Percentiles rank a stretch among this genome's conserved stretches.
phyloP scores from a whole-genome alignment of 2,329 filamentous ascomycete species.

The Penicillium verrucosum region DNA sequence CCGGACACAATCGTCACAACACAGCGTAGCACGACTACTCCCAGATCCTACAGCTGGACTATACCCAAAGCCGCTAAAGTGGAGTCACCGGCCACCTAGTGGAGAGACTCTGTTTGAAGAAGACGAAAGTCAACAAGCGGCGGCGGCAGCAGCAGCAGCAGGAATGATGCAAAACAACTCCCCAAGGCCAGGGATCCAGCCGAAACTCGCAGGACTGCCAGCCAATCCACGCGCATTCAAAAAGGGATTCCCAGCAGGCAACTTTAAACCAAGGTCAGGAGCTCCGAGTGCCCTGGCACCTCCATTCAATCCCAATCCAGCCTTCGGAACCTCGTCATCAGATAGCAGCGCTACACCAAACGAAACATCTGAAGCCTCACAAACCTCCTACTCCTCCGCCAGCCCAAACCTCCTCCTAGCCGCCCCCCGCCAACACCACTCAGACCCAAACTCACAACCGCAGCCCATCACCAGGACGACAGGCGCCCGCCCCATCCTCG shows the following conservation, averaged over 20 bases:
- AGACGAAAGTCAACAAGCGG: constrained; percentile 24
- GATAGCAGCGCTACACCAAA: constrained; percentile 12
- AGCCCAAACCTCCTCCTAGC: background rate
- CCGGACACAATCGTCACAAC: constrained; percentile 33
- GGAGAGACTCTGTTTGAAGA: constrained; percentile 40
- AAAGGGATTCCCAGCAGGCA: constrained; percentile 21
- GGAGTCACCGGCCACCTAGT: constrained; percentile 32
- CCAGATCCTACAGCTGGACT: constrained; percentile 35
- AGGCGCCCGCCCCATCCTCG: constrained; percentile 13
- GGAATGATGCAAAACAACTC: background rate
- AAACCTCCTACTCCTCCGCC: constrained; percentile 1
- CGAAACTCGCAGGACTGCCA: constrained; percentile 30
- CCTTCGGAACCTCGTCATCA: constrained; percentile 6
- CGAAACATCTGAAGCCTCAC: constrained; percentile 7
- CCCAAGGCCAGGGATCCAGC: constrained; percentile 4
- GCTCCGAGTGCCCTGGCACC: background rate
- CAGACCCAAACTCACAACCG: constrained; percentile 4
- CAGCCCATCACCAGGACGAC: background rate
- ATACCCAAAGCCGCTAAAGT: constrained; percentile 39
- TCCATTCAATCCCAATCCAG: constrained; percentile 4
- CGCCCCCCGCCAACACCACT: background rate
- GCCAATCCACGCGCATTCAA: constrained; percentile 38
- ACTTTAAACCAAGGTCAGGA: background rate
- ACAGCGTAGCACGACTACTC: constrained; percentile 38
- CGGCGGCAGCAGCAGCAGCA: background rate